phyloP scores from a whole-genome alignment of 2,329 filamentous ascomycete species.

The Fusarium pseudocircinatum region DNA sequence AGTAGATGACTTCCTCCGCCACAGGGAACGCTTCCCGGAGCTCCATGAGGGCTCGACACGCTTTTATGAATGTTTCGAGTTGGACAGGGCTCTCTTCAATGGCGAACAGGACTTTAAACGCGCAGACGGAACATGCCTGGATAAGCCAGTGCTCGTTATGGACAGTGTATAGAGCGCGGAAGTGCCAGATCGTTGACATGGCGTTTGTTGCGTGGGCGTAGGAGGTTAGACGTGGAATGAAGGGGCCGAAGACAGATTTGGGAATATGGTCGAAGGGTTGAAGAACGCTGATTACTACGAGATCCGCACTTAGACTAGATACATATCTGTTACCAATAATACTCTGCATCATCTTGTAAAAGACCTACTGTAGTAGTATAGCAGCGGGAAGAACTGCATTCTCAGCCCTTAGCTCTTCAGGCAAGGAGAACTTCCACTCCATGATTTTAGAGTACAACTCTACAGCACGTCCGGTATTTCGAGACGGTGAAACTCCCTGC shows the following conservation, averaged over 20 bases:
- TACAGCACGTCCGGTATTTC: neutral
- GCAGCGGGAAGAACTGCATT: conserved; percentile 13
- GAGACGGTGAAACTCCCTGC: neutral
- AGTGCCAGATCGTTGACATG: conserved; percentile 32
- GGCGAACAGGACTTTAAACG: conserved; percentile 14
- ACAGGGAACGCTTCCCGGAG: conserved; percentile 19
- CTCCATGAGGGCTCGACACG: conserved; percentile 19
- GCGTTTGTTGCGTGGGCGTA: conserved; percentile 25
- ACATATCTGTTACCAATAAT: neutral
- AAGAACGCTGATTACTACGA: conserved; percentile 18
- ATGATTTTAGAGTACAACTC: conserved; percentile 12
- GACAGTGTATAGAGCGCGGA: conserved; percentile 17
- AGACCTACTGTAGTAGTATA: conserved; percentile 18
- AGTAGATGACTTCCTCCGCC: conserved; percentile 10
- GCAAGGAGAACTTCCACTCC: conserved; percentile 27
- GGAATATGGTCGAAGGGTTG: conserved; percentile 16
- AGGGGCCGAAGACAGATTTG: conserved; percentile 22
- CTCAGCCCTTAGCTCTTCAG: conserved; percentile 18
- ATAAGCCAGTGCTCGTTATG: conserved; percentile 23
- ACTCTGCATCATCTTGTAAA: accelerated
- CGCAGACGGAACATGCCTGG: conserved; percentile 19
- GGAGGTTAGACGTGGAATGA: conserved; percentile 5
- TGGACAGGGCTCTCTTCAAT: conserved; percentile 19
- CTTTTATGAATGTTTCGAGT: conserved; percentile 27
- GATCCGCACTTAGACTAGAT: conserved; percentile 9